Evolutionary conservation across 2,329 filamentous ascomycete genomes (phyloP).

Genomic region (Aspergillus sp.): DNA sequence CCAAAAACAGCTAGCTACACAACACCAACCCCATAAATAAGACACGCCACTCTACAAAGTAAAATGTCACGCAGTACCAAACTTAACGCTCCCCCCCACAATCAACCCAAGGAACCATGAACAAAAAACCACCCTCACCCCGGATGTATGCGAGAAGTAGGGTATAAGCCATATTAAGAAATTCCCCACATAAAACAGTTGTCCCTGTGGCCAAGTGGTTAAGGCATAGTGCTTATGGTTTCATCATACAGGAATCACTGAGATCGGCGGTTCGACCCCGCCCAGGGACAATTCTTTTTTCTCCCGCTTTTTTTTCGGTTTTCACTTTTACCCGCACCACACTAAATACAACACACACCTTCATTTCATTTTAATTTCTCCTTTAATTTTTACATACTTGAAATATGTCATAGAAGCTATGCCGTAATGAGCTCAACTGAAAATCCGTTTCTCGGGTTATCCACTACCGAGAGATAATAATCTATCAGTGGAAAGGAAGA

Average conservation of each 20-base stretch:
- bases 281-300: slow-evolving; percentile 4
- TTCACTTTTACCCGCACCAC: too few relatives aligned
- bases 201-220: slow-evolving; percentile 6
- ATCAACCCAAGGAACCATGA: neutral
- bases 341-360: neutral
- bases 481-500: too few relatives aligned
- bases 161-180: neutral
- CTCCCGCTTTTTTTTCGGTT: neutral
- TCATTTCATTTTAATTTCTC: neutral
- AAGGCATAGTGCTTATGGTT: slow-evolving; percentile 6
- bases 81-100: neutral
- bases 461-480: too few relatives aligned
- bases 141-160: neutral
- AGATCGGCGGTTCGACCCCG: slow-evolving; percentile 8
- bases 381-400: neutral
- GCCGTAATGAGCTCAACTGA: too few relatives aligned
- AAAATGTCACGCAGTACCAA: neutral
- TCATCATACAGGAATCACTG: slow-evolving; percentile 4
- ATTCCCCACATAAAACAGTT: slow-evolving; percentile 1
- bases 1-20: too few relatives aligned
- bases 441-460: too few relatives aligned
- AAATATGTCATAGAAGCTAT: too few relatives aligned
- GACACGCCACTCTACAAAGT: too few relatives aligned
- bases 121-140: too few relatives aligned
- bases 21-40: too few relatives aligned